Conservation (phyloP, 305 asterid species). For the Ruellia speciosa region DNA sequence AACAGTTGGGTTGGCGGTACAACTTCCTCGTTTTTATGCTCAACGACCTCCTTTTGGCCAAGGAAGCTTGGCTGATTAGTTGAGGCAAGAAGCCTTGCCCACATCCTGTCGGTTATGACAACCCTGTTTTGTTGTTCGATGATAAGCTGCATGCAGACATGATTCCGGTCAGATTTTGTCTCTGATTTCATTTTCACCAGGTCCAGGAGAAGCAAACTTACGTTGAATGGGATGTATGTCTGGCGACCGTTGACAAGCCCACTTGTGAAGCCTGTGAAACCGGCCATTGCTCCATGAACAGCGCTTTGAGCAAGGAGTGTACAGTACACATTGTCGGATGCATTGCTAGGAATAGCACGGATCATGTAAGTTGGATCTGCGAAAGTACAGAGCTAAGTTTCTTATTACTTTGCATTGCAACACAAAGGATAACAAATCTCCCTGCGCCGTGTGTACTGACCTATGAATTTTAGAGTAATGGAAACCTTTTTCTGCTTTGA, state of each 20-base stretch:
- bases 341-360: conserved; percentile 75
- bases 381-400: conserved; percentile 19
- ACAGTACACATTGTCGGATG: conserved; percentile 69
- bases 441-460: conserved; percentile 26
- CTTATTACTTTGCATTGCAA: conserved; percentile 1
- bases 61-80: conserved; percentile 67
- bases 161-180: background rate
- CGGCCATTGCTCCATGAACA: conserved; percentile 84
- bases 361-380: conserved; percentile 81
- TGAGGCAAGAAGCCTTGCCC: conserved; percentile 73
- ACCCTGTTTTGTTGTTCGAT: conserved; percentile 50
- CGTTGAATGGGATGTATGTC: conserved; percentile 67
- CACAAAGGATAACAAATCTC: background rate
- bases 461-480: conserved; percentile 63
- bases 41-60: conserved; percentile 26
- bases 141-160: conserved; percentile 41
- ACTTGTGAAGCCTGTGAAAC: conserved; percentile 59
- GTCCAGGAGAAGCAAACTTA: conserved; percentile 26
- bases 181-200: no score
- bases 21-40: conserved; percentile 25
- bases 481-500: conserved; percentile 28
- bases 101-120: conserved; percentile 66
- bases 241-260: conserved; percentile 69
- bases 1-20: conserved; percentile 30
- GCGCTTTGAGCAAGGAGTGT: conserved; percentile 79